Base-by-base conservation (phyloP, 495 filamentous ascomycete species). In the Hyaloscypha variabilis region DNA sequence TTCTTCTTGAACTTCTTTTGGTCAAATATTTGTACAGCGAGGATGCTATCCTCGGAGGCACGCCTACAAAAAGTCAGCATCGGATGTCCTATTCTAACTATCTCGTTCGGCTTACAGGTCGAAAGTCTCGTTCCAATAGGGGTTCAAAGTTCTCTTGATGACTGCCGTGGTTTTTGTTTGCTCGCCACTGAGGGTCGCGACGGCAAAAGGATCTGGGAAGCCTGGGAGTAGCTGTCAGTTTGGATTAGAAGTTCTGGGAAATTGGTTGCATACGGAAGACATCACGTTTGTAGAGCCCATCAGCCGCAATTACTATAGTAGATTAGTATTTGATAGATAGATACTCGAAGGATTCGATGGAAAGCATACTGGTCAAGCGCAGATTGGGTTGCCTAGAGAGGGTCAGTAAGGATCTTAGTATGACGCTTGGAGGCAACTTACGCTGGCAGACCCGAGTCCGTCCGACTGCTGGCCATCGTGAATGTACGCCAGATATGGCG, bases 1-100 rank as follows among this genome's bases (percentile, higher is more conserved):
- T 98, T 99, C 85, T 99, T 99, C 82, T 99, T 99, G 82, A 98
- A 99, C 77, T 99, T 99, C 82, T 97, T 98, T 77, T 99, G 95
- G 75, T 99, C 95, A 72, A 99, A 99, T 54, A 99, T 97, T 75
- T 99, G 95, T 50, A 99, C 93, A 23, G 94, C 94, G 24, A 99
- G 85, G 69, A 98, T 97, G 73, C 93, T 97, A 69, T 97, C 93
- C 72, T 98, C 95, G 56, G 87, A 91, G 62, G 90, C 94, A 76
- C 83, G 83, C 79, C 94, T 97, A 74, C 14, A 69, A 62, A 58
- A 60, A 60, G 71, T 77, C 56, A 77, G 74, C 56, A 51, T 58
- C 11, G 23, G n/a, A 13, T 60, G 49, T 54, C 51, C 30, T 46
- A 3, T 46, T 26, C 56, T 19, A 55, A 11, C 31, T 42, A 57